phyloP scores from a whole-genome alignment of 805 yeast species.

The Metschnikowia gruessii region DNA sequence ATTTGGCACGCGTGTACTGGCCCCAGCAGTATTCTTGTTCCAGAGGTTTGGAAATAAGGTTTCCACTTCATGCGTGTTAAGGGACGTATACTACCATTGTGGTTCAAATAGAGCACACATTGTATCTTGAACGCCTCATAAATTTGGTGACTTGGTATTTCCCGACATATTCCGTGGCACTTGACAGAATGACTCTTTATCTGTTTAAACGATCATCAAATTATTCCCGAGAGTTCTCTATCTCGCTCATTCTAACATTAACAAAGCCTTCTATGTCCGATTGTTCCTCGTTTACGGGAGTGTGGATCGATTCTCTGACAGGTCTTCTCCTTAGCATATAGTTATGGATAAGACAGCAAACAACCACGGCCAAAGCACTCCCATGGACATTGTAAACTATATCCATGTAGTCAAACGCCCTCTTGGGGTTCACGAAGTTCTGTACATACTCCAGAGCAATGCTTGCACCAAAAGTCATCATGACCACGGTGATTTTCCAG shows the following conservation, averaged over 20 bases:
- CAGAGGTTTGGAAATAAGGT: too few species aligned
- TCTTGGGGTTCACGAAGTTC: constrained; percentile 40
- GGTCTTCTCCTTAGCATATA: constrained; percentile 1
- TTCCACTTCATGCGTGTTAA: too few species aligned
- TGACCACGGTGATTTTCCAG: constrained; percentile 27
- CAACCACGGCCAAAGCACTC: constrained; percentile 26
- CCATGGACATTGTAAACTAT: constrained; percentile 38
- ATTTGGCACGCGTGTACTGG: too few species aligned
- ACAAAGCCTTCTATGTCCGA: constrained; percentile 22
- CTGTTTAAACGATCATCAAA: too few species aligned
- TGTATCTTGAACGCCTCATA: too few species aligned
- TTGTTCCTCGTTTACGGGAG: background rate
- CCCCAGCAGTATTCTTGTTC: too few species aligned
- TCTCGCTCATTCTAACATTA: constrained; percentile 22
- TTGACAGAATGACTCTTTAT: too few species aligned
- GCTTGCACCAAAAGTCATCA: constrained; percentile 48
- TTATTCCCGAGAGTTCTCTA: background rate
- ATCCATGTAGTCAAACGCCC: constrained; percentile 51
- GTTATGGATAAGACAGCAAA: constrained; percentile 10
- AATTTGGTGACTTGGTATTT: too few species aligned
- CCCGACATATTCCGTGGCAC: too few species aligned
- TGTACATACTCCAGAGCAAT: constrained; percentile 53
- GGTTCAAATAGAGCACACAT: too few species aligned
- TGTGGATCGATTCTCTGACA: background rate
- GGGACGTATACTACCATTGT: too few species aligned